Evolutionary conservation across 345 rosid species (phyloP).

Genomic region (Cochlearia excelsa): DNA sequence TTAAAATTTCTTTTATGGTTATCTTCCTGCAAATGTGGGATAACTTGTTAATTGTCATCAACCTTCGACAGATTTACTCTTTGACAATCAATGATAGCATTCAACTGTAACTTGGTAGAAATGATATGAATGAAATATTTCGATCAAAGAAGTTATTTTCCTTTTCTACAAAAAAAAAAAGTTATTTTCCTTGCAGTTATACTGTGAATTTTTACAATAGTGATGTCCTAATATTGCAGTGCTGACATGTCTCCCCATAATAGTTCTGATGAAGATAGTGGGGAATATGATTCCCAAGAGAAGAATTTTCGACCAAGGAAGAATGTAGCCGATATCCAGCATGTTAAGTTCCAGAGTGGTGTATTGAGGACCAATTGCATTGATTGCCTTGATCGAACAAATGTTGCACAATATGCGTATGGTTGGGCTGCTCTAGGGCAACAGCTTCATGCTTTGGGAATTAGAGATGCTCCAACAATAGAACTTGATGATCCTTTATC

Average conservation of each 20-base stretch:
- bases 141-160: not conserved
- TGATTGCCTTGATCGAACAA: constrained; percentile 98
- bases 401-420: constrained; percentile 96
- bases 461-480: constrained; percentile 57
- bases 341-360: constrained; percentile 69
- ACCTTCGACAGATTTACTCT: not conserved
- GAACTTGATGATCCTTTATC: constrained; percentile 84
- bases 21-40: constrained; percentile 9
- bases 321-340: constrained; percentile 43
- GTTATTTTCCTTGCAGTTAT: constrained; percentile 46
- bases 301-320: constrained; percentile 43
- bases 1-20: constrained; percentile 8
- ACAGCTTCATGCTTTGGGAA: constrained; percentile 82
- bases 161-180: too few species aligned
- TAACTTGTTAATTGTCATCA: constrained; percentile 11
- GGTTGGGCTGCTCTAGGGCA: constrained; percentile 93
- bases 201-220: constrained; percentile 42
- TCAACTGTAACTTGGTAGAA: constrained; percentile 9
- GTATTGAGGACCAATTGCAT: constrained; percentile 97
- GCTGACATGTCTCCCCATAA: constrained; percentile 40
- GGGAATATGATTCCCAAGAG: constrained; percentile 44
- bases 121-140: constrained; percentile 2
- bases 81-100: constrained; percentile 9
- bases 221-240: constrained; percentile 23
- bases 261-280: constrained; percentile 45